Conservation (phyloP, 768 basidiomycete species). For the Pleurotus cornucopiae region DNA sequence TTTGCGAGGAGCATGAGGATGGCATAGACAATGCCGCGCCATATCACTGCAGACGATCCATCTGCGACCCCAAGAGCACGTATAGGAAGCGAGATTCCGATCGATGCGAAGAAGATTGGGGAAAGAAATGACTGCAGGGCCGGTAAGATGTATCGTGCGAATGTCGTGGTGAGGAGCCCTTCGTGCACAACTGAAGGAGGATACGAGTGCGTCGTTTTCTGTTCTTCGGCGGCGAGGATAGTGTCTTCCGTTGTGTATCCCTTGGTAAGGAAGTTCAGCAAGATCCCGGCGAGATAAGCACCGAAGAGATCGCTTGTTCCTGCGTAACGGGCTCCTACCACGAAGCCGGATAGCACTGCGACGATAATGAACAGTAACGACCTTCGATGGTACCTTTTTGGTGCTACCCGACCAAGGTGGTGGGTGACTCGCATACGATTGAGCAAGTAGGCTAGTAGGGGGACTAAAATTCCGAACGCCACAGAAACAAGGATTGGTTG, state of each 20-base stretch:
- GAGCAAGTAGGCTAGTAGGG: slow-evolving; percentile 24
- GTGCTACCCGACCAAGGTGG: background rate
- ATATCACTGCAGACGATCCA: slow-evolving; percentile 26
- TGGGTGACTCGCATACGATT: slow-evolving; percentile 3
- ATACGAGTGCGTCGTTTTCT: background rate
- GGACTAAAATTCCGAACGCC: slow-evolving; percentile 39
- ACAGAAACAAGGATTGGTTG: slow-evolving; percentile 54
- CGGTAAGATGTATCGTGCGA: slow-evolving; percentile 31
- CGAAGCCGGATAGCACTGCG: slow-evolving; percentile 34
- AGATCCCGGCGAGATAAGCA: slow-evolving; percentile 54
- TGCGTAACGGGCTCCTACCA: slow-evolving; percentile 45
- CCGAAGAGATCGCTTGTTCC: slow-evolving; percentile 62
- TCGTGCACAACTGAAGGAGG: slow-evolving; percentile 8
- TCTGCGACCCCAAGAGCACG: slow-evolving; percentile 36
- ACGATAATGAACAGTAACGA: slow-evolving; percentile 34
- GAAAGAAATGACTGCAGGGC: slow-evolving; percentile 40
- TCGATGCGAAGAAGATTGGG: slow-evolving; percentile 66
- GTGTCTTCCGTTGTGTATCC: background rate
- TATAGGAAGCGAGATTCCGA: slow-evolving; percentile 54
- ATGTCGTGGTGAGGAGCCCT: slow-evolving; percentile 18
- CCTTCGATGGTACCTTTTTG: slow-evolving; percentile 8
- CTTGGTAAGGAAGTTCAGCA: slow-evolving; percentile 27
- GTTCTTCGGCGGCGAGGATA: no score
- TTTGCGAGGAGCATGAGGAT: slow-evolving; percentile 57
- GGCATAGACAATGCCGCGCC: slow-evolving; percentile 34